phyloP scores from a whole-genome alignment of 495 filamentous ascomycete genomes.

The Poronia punctata region DNA sequence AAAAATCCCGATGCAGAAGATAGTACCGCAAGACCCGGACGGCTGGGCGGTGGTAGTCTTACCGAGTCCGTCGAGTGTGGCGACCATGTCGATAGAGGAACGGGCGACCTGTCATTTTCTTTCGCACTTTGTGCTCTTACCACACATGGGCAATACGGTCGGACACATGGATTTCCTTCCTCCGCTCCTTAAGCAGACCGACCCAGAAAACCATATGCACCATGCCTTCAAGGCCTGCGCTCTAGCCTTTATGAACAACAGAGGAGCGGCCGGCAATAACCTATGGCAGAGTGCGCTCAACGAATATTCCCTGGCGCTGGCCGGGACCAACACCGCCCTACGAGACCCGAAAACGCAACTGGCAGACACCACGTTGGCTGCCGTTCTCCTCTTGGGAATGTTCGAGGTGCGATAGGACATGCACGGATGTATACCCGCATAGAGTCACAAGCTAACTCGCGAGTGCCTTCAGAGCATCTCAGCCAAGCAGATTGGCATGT shows the following conservation, averaged over 20 bases:
- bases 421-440: background rate
- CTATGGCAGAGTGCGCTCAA: constrained; percentile 30
- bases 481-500: constrained; percentile 35
- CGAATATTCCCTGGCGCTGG: constrained; percentile 46
- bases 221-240: constrained; percentile 57
- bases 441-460: constrained; percentile 2
- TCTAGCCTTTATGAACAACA: constrained; percentile 46
- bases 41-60: constrained; percentile 12
- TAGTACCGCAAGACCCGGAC: constrained; percentile 4
- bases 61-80: constrained; percentile 14
- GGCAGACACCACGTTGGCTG: constrained; percentile 52
- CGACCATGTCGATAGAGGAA: constrained; percentile 35
- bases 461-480: constrained; percentile 32
- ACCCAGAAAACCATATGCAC: constrained; percentile 40
- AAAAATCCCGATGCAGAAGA: constrained; percentile 20
- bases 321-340: constrained; percentile 47
- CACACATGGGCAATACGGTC: constrained; percentile 32
- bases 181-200: constrained; percentile 43
- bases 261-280: constrained; percentile 25
- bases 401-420: constrained; percentile 48
- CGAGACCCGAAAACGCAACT: constrained; percentile 37
- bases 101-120: constrained; percentile 50
- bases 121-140: constrained; percentile 48
- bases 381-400: constrained; percentile 55
- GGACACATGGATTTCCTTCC: constrained; percentile 54